Conservation (phyloP, 2,329 filamentous ascomycete genomes). For the Calonectria leucothoes region DNA sequence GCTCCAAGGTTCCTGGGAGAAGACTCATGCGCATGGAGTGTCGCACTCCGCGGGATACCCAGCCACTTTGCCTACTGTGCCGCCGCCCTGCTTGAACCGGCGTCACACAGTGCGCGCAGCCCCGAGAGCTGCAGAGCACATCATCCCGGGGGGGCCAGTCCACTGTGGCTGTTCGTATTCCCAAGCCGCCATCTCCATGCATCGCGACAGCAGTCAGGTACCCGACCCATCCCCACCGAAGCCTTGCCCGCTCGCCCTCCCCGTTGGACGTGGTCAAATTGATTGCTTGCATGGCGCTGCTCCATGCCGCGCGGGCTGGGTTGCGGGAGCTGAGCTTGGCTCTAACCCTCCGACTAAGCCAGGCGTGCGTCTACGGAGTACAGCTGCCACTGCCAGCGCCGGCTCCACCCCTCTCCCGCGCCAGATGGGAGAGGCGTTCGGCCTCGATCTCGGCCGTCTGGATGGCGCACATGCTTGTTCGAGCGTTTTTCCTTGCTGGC, state of each 20-base stretch:
- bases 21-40: background rate
- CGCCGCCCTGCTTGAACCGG: background rate
- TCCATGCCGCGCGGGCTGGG: background rate
- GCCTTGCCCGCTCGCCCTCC: background rate
- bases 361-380: no score
- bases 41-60: background rate
- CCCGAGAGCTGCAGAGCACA: background rate
- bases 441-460: background rate
- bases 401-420: background rate
- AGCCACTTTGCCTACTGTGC: background rate
- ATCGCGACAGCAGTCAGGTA: background rate
- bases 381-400: background rate
- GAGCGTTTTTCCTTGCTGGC: background rate
- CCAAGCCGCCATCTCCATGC: background rate
- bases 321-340: background rate
- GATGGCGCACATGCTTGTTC: background rate
- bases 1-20: background rate
- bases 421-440: background rate
- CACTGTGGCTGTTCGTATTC: background rate
- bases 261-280: background rate
- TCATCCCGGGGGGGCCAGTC: background rate
- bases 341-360: background rate
- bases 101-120: background rate
- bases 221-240: slow-evolving; percentile 1
- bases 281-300: background rate